Evolutionary conservation across 2,329 filamentous ascomycete genomes (phyloP), one percentile per base, ranked within the genome.

Genomic region (Macrophomina pseudophaseolina): DNA sequence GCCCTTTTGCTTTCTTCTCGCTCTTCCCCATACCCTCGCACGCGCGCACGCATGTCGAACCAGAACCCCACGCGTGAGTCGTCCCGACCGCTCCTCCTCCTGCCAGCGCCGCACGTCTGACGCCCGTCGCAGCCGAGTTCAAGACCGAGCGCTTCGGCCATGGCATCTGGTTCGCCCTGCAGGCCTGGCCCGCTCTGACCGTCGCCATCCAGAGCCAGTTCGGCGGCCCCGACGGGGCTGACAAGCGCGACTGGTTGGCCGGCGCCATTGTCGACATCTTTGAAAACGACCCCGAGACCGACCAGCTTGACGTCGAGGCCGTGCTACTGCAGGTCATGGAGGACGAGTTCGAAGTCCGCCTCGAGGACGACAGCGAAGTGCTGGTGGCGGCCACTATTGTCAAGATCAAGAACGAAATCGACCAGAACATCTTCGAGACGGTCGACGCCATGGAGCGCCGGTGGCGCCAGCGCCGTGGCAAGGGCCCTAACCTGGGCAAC

Each of bases 181-280:
- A 94, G 82, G 87, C 91, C 75, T 99, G 95, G 95, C 89, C 91
- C 7, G 90, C 92, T 38, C 89, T 99, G 64, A 91, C 90, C 58
- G 88, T 97, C 75, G 93, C 95, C 54, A 92, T 97, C 52, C 87
- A 91, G 76, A 93, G 92, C 78, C 85, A 88, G 80, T 97, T 94
- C 91, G 95, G 94, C 73, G 95, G 94, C 2, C 88, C 92, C 48
- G 89, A 93, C 74, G 90, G 89, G 28, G 79, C 85, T 68, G 93
- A 96, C 80, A 98, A 98, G 83, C 91, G 94, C 74, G 94, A 97
- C 84, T 98, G 94, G 94, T 92, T 99, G 74, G 94, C 92, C 62
- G 94, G 93, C 70, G 91, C 91, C 51, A 85, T 98, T 64, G 90
- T 90, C 67, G 92, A 97, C 32, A 87, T 97, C 69, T 90, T 97